A percentile compares a stretch with the other conserved stretches of the same genome.
Evolutionary conservation across 805 yeast genomes (phyloP).

Genomic region (Kodamaea kakaduensis): DNA sequence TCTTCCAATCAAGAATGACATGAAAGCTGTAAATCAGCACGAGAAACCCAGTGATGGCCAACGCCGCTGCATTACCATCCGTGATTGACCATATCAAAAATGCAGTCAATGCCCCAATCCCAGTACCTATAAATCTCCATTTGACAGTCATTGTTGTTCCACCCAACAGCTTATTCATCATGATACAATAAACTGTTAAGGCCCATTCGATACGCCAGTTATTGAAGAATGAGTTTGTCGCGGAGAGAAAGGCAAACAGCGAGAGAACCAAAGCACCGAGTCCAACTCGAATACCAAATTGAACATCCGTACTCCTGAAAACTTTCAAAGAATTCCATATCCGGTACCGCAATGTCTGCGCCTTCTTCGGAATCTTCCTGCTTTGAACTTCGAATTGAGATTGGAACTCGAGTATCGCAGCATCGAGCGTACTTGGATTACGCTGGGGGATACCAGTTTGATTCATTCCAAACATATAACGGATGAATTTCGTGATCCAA

Average conservation of each 20-base stretch:
- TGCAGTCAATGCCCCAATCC: constrained; percentile 64
- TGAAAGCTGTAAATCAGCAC: constrained; percentile 46
- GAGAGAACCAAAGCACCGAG: constrained; percentile 68
- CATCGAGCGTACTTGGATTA: constrained; percentile 25
- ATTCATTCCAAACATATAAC: no score
- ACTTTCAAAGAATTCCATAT: constrained; percentile 50
- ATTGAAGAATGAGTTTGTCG: constrained; percentile 50
- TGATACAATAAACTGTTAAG: constrained; percentile 71
- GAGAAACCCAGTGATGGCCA: constrained; percentile 48
- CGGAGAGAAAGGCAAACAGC: constrained; percentile 60
- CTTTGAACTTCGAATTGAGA: constrained; percentile 18
- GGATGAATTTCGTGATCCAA: constrained; percentile 31
- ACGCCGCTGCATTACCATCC: constrained; percentile 49
- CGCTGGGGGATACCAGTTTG: no score
- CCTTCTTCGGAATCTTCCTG: neutral
- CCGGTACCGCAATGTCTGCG: constrained; percentile 14
- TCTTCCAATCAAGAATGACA: constrained; percentile 67
- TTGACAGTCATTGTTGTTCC: constrained; percentile 78
- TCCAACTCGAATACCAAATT: constrained; percentile 77
- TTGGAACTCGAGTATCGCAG: constrained; percentile 30
- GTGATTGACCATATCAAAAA: constrained; percentile 54
- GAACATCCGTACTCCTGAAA: constrained; percentile 63
- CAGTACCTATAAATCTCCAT: constrained; percentile 72
- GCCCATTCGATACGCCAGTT: constrained; percentile 85
- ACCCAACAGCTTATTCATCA: constrained; percentile 82